phyloP scores from a whole-genome alignment of 2,329 filamentous ascomycete genomes.

The Plenodomus tracheiphilus region DNA sequence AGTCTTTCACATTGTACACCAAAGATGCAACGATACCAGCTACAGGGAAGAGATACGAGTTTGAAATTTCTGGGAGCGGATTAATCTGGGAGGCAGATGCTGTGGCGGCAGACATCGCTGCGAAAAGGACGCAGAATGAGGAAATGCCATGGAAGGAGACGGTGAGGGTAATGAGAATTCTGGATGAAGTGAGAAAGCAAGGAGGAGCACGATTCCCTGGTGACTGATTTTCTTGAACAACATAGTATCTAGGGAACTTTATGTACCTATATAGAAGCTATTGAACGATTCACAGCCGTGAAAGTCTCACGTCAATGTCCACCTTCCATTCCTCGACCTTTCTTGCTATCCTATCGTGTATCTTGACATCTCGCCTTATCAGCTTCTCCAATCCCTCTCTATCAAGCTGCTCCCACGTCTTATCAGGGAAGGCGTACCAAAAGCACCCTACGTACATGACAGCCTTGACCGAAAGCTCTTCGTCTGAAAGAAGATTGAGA shows the following conservation, averaged over 20 bases:
- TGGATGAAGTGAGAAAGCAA: constrained; percentile 67
- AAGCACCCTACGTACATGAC: neutral
- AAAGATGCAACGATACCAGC: constrained; percentile 24
- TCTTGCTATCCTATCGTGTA: neutral
- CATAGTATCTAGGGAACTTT: no score
- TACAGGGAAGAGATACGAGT: constrained; percentile 35
- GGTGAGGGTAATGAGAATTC: constrained; percentile 75
- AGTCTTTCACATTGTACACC: constrained; percentile 12
- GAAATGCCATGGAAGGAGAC: constrained; percentile 73
- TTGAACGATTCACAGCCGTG: no score
- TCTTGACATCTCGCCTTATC: neutral
- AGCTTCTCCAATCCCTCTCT: neutral
- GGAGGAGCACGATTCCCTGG: constrained; percentile 60
- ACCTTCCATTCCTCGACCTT: constrained; percentile 2
- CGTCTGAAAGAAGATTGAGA: neutral
- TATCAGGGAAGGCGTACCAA: neutral
- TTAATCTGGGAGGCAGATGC: constrained; percentile 87
- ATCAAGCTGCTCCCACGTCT: neutral
- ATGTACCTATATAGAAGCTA: no score
- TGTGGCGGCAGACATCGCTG: constrained; percentile 73
- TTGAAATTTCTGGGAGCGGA: constrained; percentile 63
- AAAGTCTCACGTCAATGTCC: neutral
- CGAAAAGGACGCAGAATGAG: constrained; percentile 64
- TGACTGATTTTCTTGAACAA: constrained; percentile 1
- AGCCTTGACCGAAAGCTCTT: neutral